Conservation (phyloP, 2,329 filamentous ascomycete genomes). For the Penicillium sp. region DNA sequence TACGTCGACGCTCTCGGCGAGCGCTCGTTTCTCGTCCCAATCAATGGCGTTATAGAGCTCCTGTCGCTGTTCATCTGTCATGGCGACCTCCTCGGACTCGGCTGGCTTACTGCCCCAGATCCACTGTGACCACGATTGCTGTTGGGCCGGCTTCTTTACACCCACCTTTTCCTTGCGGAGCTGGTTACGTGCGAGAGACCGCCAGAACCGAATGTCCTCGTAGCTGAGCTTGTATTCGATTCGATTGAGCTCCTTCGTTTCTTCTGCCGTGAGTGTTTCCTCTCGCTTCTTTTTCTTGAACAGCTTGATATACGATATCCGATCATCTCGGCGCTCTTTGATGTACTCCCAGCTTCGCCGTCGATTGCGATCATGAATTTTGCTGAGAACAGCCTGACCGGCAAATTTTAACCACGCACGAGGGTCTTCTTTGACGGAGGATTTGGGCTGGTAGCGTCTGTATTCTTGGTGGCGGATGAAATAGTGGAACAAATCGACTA, state of each 20-base stretch:
- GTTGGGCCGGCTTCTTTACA: constrained; percentile 64
- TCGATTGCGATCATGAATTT: constrained; percentile 90
- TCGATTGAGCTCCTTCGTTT: constrained; percentile 64
- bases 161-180: constrained; percentile 91
- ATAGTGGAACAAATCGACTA: constrained; percentile 97
- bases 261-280: constrained; percentile 59
- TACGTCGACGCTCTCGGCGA: constrained; percentile 80
- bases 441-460: constrained; percentile 83
- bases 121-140: constrained; percentile 88
- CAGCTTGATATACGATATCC: constrained; percentile 78
- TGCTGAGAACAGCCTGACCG: constrained; percentile 77
- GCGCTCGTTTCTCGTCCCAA: constrained; percentile 91
- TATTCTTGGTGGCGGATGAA: constrained; percentile 98
- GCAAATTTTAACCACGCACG: constrained; percentile 90
- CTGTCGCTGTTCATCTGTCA: constrained; percentile 92
- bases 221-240: constrained; percentile 87
- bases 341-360: constrained; percentile 97
- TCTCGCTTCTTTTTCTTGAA: constrained; percentile 92
- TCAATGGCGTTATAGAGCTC: constrained; percentile 97
- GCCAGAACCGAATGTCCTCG: constrained; percentile 95
- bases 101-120: constrained; percentile 77
- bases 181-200: constrained; percentile 87
- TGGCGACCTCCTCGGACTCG: constrained; percentile 70
- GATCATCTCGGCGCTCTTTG: constrained; percentile 83
- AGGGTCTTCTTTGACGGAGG: constrained; percentile 78